Evolutionary conservation across 2,329 filamentous ascomycete genomes (phyloP).

Genomic region (Metarhizium rileyi): DNA sequence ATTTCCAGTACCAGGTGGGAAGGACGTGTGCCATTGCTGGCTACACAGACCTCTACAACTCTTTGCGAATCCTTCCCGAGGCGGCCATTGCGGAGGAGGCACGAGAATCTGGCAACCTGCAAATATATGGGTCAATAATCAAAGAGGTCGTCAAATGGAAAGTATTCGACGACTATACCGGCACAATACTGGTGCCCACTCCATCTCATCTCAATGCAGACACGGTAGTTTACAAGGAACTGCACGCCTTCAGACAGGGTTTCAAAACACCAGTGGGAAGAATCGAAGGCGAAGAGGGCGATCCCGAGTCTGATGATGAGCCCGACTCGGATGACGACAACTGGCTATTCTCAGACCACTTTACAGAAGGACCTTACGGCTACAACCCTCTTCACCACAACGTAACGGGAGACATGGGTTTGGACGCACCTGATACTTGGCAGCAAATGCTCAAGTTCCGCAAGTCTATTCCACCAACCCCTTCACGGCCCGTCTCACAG

Average conservation of each 20-base stretch:
- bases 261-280: too few species aligned
- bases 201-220: background rate
- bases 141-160: slow-evolving; percentile 14
- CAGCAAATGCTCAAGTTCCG: too few species aligned
- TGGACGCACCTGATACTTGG: too few species aligned
- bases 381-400: too few species aligned
- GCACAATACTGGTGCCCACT: background rate
- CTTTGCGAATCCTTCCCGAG: slow-evolving; percentile 28
- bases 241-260: background rate
- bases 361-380: background rate
- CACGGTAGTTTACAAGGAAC: background rate
- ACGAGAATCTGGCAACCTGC: slow-evolving; percentile 15
- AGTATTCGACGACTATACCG: slow-evolving; percentile 27
- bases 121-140: slow-evolving; percentile 25
- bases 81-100: slow-evolving; percentile 31
- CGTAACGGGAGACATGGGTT: background rate
- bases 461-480: background rate
- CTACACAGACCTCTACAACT: slow-evolving; percentile 23
- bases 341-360: background rate
- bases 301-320: too few species aligned
- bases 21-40: slow-evolving; percentile 30
- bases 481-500: background rate
- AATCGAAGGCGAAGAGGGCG: too few species aligned
- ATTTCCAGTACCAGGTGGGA: slow-evolving; percentile 27
- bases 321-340: too few species aligned